Evolutionary conservation across 495 filamentous ascomycete species (phyloP).

Genomic region (Penicillium argentinense): DNA sequence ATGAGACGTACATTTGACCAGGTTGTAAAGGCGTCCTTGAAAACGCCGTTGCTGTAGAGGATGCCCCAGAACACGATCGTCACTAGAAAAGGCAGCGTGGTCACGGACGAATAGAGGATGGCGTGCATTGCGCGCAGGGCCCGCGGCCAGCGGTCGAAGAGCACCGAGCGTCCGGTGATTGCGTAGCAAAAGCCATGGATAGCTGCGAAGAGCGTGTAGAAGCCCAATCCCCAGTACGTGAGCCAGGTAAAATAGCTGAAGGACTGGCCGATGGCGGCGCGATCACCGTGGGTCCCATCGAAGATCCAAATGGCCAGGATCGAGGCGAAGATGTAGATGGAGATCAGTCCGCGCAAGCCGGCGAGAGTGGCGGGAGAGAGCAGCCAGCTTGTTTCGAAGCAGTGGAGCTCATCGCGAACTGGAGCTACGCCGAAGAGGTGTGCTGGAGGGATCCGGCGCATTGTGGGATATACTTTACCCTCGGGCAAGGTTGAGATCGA

Average conservation of each 20-base stretch:
- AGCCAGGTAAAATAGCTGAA: constrained; percentile 83
- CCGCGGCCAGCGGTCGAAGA: constrained; percentile 61
- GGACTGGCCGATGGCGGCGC: constrained; percentile 40
- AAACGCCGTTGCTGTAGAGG: constrained; percentile 47
- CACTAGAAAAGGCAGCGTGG: constrained; percentile 66
- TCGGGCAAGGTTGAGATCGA: no score
- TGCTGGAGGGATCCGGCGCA: constrained; percentile 19
- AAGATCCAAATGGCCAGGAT: constrained; percentile 68
- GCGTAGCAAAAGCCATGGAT: constrained; percentile 69
- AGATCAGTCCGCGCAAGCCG: constrained; percentile 56
- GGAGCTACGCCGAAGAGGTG: constrained; percentile 30
- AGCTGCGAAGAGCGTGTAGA: constrained; percentile 67
- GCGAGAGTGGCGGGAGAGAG: constrained; percentile 64
- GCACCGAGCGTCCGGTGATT: constrained; percentile 49
- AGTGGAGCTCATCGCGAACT: constrained; percentile 57
- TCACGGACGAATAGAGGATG: constrained; percentile 64
- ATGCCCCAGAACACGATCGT: constrained; percentile 57
- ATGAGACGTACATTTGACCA: constrained; percentile 63
- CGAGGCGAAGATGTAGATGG: constrained; percentile 69
- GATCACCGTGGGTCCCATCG: constrained; percentile 45
- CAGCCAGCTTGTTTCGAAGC: constrained; percentile 76
- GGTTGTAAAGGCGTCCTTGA: constrained; percentile 46
- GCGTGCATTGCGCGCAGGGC: constrained; percentile 64
- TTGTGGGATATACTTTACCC: no score
- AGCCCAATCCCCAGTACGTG: constrained; percentile 77